Evolutionary conservation across 805 yeast species (phyloP), one percentile per base, ranked within the genome.

Genomic region (Wickerhamiella nectarea): DNA sequence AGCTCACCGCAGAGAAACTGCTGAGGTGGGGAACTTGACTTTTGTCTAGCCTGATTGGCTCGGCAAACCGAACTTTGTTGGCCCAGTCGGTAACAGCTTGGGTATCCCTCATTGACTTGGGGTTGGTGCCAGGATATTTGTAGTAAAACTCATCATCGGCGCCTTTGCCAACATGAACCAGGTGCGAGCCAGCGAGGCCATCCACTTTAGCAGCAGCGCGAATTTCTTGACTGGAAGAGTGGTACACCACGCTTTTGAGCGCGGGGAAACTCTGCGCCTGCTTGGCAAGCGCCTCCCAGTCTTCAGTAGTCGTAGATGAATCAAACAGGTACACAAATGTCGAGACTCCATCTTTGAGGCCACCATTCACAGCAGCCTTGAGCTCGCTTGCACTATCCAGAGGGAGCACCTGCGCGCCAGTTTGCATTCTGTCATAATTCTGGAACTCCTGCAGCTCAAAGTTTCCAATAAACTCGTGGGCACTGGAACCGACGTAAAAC

Each of bases 271-370:
- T 40, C 20, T 42, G 17, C 2, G 67, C 58, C 20, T 64, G 51
- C 26, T 56, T 52, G 42, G 52, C 52, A 38, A 67, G 52, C 2
- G 66, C 64, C 29, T 54, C 58, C 53, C 65, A 63, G 44, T 65
- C 69, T 43, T 65, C 70, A 17, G 56, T 48, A 36, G 57, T 56
- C 6, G 65, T 59, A 2, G 56, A 52, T 36, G 59, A 60, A 47
- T 66, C 69, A 42, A 64, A 62, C 31, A 67, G 56, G 48, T 62
- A 67, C 17, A 67, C 53, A 49, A 63, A 63, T 2, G 61, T 52
- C 14, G 57, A 57, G 10, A 55, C 48, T n/a, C 56, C 57, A 9
- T 48, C 37, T 38, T 44, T 45, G 35, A 42, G 33, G 36, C 51
- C 55, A 41, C 45, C 44, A 19, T 50, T 47, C n/a, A 57, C 39